Evolutionary conservation across 139 green algal genomes (phyloP).

Genomic region (Dunaliella primolecta): DNA sequence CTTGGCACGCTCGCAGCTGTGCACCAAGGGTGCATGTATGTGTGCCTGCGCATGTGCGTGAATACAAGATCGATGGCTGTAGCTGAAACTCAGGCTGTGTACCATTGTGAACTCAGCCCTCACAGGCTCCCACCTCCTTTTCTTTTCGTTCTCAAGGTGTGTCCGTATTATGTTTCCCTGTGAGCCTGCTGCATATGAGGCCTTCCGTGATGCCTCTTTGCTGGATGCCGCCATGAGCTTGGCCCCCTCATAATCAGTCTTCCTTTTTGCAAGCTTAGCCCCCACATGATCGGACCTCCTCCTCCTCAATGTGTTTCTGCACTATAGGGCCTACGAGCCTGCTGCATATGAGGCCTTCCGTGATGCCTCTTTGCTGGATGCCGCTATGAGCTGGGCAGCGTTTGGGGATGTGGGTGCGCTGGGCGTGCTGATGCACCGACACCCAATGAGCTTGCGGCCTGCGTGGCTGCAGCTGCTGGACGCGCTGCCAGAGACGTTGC

Average conservation of each 20-base stretch:
- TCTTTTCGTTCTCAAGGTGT: no score
- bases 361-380: not conserved
- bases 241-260: no score
- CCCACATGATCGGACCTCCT: no score
- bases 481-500: not conserved
- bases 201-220: not conserved
- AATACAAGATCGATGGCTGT: no score
- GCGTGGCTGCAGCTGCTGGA: not conserved
- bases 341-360: not conserved
- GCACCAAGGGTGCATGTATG: conserved; percentile 1
- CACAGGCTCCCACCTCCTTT: no score
- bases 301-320: no score
- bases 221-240: not conserved
- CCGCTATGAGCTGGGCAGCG: not conserved
- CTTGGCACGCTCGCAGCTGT: not conserved
- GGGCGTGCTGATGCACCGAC: not conserved
- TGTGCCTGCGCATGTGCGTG: no score
- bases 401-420: not conserved
- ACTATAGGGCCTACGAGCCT: conserved; percentile 4
- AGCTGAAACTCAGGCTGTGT: no score
- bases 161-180: no score
- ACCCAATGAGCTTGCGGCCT: not conserved
- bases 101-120: no score
- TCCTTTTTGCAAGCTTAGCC: no score
- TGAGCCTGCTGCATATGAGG: not conserved